Evolutionary conservation across 148 eudicot genomes (phyloP), one percentile per base, ranked within the genome.

Genomic region (Rhododendron simsii): DNA sequence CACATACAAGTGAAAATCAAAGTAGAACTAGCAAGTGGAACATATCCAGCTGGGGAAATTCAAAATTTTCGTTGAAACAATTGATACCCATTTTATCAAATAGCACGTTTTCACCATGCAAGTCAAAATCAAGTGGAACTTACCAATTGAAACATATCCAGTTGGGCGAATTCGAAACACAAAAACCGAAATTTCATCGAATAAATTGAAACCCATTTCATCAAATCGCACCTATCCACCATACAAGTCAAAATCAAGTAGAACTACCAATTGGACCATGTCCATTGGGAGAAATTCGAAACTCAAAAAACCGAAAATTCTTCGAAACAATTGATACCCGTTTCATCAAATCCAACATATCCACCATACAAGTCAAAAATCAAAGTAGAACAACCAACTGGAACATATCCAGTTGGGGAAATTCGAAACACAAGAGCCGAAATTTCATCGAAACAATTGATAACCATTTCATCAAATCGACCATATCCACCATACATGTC

Each of bases 211-310:
- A 59, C 47, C 85, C 63, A 30, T 23, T 53, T 30, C 82, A 76
- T 20, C 84, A 76, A 75, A 76, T 20, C 84, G 30, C 45, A 21
- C 78, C 45, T 16, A 75, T 10, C 3, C 76, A 11, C 83, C 10
- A 86, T 63, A 55, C 59, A 82, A 83, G 78, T 76, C 53, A 30
- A 69, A 71, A 84, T 48, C 44, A 50, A 73, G 12, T 20, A 39
- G 75, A 33, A 30, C 23, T 47, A 35, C 35, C 12, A 48, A 81
- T 20, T 80, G 57, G 33, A 26, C 18, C 39, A 15, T 4, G 39
- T 28, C 69, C 37, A 20, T 6, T 23, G 10, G n/a, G 41, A 57
- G 11, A 47, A 13, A 7, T 41, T 18, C 15, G 2, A 20, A 41
- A 47, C 37, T 28, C 4, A 21, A 74, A 35, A 35, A 73, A 2